Evolutionary conservation across 257 asterid species (phyloP), one percentile per base, ranked within the genome.

Genomic region (Misopates orontium): DNA sequence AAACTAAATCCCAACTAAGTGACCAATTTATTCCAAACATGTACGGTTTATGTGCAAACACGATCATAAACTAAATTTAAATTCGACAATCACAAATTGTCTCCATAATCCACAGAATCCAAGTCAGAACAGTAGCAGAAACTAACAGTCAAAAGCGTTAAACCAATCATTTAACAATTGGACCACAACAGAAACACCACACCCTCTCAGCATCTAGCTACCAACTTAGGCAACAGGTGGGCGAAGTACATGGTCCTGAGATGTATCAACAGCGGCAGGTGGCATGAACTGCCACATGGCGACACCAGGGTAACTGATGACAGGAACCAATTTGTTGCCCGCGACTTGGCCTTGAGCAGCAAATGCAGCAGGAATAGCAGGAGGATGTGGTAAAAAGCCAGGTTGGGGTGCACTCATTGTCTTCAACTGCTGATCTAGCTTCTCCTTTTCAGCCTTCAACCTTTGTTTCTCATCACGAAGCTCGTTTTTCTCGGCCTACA

Each of bases 261-360:
- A 92, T 7, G 98, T 92, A 71, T 89, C 98, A 18, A 92, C 95
- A 48, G 97, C 88, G 31, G 97, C 95, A 50, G 98, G 98, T 11
- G 98, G 97, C 97, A 93, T 80, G 85, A 89, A 93, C 72, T 89
- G 98, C 98, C 98, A 93, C 97, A 93, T 93, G 22, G 96, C 94
- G 4, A 86, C 88, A n/a, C 97, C 96, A 9, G 98, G 98, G 76
- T 93, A 87, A 53, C 95, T 80, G 78, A 89, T 80, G 72, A 93
- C 64, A 0, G 98, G 97, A 60, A 93, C 91, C 84, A 89, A 40
- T 73, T 93, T 92, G 87, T 82, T 87, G 69, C 89, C 96, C 5
- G 76, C 66, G 21, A 79, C 85, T 77, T 83, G 95, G 76, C 82
- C 77, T 62, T 82, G 95, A 51, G 91, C 78, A 32, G 91, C 91